Conservation (phyloP, 1,139 yeast species). For the Candida gigantensis region DNA sequence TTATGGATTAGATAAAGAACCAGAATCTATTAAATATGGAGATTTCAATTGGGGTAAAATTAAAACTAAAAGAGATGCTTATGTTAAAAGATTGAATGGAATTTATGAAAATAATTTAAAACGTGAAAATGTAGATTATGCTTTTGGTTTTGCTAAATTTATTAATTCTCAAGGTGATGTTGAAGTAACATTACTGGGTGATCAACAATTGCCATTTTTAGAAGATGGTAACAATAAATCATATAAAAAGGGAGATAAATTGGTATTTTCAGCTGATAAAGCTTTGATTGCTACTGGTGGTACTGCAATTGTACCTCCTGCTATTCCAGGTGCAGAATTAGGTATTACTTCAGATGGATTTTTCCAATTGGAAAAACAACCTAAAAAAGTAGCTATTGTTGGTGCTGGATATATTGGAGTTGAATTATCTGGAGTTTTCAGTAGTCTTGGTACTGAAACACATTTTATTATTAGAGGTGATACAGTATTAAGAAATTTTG, state of each 20-base stretch:
- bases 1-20: constrained; percentile 66
- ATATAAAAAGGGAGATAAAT: constrained; percentile 49
- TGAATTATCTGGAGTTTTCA: constrained; percentile 92
- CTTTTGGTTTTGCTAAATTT: constrained; percentile 88
- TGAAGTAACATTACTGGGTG: constrained; percentile 61
- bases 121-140: constrained; percentile 84
- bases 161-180: constrained; percentile 64
- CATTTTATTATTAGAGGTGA: constrained; percentile 89
- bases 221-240: constrained; percentile 24
- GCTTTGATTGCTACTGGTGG: constrained; percentile 95
- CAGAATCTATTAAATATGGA: constrained; percentile 50
- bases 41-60: constrained; percentile 79
- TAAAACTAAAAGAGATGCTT: constrained; percentile 89
- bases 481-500: constrained; percentile 85
- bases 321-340: constrained; percentile 75
- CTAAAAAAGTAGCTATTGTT: constrained; percentile 87
- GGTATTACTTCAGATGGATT: constrained; percentile 94
- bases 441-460: constrained; percentile 84
- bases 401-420: constrained; percentile 99
- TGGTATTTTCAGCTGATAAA: constrained; percentile 75
- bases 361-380: constrained; percentile 76
- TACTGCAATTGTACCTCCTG: constrained; percentile 67
- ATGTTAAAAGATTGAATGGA: constrained; percentile 82
- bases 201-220: constrained; percentile 41
- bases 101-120: constrained; percentile 85